Evolutionary conservation across 495 filamentous ascomycete genomes (phyloP), one percentile per base, ranked within the genome.

Genomic region (Daldinia decipiens): DNA sequence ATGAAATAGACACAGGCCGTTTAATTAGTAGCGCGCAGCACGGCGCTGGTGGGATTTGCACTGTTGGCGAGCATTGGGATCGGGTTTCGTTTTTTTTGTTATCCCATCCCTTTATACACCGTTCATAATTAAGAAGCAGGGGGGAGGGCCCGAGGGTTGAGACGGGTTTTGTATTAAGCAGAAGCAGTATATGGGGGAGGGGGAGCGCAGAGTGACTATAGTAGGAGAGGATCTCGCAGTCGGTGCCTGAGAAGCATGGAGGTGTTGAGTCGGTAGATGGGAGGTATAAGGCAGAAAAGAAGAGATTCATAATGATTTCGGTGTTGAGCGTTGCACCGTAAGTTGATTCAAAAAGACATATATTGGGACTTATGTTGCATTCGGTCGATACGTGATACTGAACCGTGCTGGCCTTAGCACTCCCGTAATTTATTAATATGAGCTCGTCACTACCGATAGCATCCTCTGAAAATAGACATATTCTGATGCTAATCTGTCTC

Each of bases 1-100:
- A 76, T 77, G 75, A 73, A 70, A 75, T 77, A 75, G 71, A 77
- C 57, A 72, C 73, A 74, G 73, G 75, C 54, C 75, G 68, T 76
- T 77, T 77, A 77, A 77, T 71, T 67, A 76, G 69, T 74, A 67
- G 55, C 70, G 74, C 75, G 68, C 75, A 75, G 75, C 75, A 71
- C 68, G 75, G 75, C 75, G 75, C 73, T 72, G 68, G 70, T 77
- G 70, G 75, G 69, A 71, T 74, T 74, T 70, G 61, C 58, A 74
- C 67, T 62, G 61, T 75, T 73, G 72, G 73, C 75, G 74, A 74
- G 75, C 75, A 77, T 77, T 66, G 73, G 75, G 73, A 72, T 63
- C 62, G 67, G 73, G 71, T 74, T 66, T 74, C 65, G 59, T 76
- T 58, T 74, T 68, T 74, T 29, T 60, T 72, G 56, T 77, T 63